phyloP scores from a whole-genome alignment of 306 rosid species.

The Castanea crenata region DNA sequence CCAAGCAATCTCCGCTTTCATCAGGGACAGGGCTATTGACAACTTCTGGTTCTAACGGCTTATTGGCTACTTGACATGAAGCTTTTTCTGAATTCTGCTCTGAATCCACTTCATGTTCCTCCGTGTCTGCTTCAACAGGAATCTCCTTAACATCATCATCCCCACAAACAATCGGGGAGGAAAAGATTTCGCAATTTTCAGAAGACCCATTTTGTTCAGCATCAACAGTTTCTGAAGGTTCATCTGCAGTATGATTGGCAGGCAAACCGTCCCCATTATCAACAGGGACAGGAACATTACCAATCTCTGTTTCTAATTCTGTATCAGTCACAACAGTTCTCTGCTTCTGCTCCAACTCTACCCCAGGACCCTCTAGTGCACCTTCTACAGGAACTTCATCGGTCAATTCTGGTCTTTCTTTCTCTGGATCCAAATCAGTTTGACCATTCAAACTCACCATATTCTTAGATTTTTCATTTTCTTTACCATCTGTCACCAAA shows the following conservation, averaged over 20 bases:
- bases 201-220: slow-evolving; percentile 12
- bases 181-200: background rate
- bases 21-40: background rate
- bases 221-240: background rate
- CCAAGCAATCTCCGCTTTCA: slow-evolving; percentile 20
- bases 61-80: background rate
- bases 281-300: background rate
- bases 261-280: slow-evolving; percentile 6
- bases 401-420: slow-evolving; percentile 4
- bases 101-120: slow-evolving; percentile 1
- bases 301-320: background rate
- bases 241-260: background rate
- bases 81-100: slow-evolving; percentile 20
- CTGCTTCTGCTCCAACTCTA: slow-evolving; percentile 16
- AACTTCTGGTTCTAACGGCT: slow-evolving; percentile 11
- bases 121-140: slow-evolving; percentile 8
- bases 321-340: background rate
- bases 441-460: slow-evolving; percentile 4
- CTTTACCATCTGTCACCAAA: background rate
- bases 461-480: slow-evolving; percentile 5
- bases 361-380: slow-evolving; percentile 16
- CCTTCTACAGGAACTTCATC: slow-evolving; percentile 23
- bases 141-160: slow-evolving; percentile 6
- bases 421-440: slow-evolving; percentile 19
- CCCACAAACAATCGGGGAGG: background rate